phyloP scores from a whole-genome alignment of 73 alveolate genomes.

The Paramecium primaurelia region DNA sequence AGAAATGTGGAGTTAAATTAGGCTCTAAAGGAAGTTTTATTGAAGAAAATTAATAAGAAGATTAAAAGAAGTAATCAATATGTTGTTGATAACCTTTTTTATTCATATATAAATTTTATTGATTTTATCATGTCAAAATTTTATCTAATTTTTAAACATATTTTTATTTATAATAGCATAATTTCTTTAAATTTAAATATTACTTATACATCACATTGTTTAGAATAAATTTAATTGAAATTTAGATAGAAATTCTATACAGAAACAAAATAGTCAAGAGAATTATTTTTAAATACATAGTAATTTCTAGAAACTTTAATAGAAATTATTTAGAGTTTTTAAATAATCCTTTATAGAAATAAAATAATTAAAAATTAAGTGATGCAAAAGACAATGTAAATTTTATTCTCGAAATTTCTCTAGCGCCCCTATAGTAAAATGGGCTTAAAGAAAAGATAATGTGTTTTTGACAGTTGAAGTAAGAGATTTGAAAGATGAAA shows the following conservation, averaged over 20 bases:
- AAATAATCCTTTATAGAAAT: background rate
- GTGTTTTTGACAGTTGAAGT: constrained; percentile 82
- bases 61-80: background rate
- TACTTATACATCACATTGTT: background rate
- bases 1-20: constrained; percentile 61
- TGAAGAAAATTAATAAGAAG: background rate
- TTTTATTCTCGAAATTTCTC: background rate
- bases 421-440: constrained; percentile 79
- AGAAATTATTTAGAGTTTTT: background rate
- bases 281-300: background rate
- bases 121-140: background rate
- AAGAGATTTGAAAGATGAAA: constrained; percentile 76
- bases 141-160: background rate
- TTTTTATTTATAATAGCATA: background rate
- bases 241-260: too few relatives aligned
- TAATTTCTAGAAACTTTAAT: background rate
- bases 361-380: background rate
- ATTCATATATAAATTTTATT: background rate
- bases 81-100: background rate
- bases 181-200: background rate
- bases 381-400: constrained; percentile 42
- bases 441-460: constrained; percentile 93
- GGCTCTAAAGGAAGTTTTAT: constrained; percentile 19
- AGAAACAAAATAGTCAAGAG: background rate
- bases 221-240: too few relatives aligned